phyloP scores from a whole-genome alignment of 2,329 filamentous ascomycete genomes.

The Corinectria fuckeliana region DNA sequence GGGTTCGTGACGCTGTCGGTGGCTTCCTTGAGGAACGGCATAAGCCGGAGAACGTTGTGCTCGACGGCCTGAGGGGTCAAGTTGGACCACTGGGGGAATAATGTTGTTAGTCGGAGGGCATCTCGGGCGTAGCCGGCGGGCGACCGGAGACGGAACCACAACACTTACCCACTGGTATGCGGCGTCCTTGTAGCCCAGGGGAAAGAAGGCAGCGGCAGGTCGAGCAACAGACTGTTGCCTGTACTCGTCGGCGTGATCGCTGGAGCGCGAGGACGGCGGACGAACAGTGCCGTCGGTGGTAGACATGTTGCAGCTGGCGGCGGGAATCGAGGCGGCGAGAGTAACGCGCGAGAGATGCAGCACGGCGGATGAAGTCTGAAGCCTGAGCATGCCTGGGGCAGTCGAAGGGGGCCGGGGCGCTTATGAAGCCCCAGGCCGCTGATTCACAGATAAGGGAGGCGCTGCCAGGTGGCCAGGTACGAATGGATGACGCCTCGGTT shows the following conservation, averaged over 20 bases:
- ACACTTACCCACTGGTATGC: slow-evolving; percentile 84
- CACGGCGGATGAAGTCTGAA: slow-evolving; percentile 47
- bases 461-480: slow-evolving; percentile 14
- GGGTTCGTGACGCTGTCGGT: slow-evolving; percentile 66
- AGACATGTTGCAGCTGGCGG: slow-evolving; percentile 42
- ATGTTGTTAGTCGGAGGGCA: slow-evolving; percentile 11
- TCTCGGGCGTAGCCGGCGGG: neutral
- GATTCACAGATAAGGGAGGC: slow-evolving; percentile 1
- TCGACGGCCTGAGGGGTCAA: slow-evolving; percentile 85
- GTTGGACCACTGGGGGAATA: slow-evolving; percentile 78
- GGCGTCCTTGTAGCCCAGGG: slow-evolving; percentile 89
- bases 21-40: slow-evolving; percentile 83
- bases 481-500: slow-evolving; percentile 35
- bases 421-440: slow-evolving; percentile 34
- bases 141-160: neutral
- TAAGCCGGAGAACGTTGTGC: slow-evolving; percentile 82
- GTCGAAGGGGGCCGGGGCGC: slow-evolving; percentile 23
- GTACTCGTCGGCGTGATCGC: slow-evolving; percentile 31
- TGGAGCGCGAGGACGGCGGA: slow-evolving; percentile 29
- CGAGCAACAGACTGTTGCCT: slow-evolving; percentile 39
- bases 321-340: slow-evolving; percentile 39
- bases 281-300: slow-evolving; percentile 40
- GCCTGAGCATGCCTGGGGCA: slow-evolving; percentile 53
- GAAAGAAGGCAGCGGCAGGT: slow-evolving; percentile 65
- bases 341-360: slow-evolving; percentile 51